A percentile compares a stretch with the other conserved stretches of the same genome.
These are phyloP conservation scores for Tubosaeta sp. DNA, from an alignment of 768 basidiomycete species.

Conservation along the genomic window DNA sequence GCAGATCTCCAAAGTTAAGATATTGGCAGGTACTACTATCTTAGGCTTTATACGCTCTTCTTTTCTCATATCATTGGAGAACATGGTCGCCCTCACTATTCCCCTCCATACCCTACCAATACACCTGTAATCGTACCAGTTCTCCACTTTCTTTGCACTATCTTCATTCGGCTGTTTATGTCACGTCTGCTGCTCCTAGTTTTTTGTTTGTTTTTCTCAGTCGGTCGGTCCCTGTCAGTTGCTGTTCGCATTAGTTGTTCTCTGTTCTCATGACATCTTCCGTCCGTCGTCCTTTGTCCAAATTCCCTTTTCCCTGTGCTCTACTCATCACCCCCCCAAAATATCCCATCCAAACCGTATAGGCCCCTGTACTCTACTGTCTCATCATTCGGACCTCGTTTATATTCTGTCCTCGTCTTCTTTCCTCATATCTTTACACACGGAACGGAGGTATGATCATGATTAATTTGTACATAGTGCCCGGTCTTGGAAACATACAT, in stretches of 20 bases:
- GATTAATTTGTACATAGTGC: slow-evolving; percentile 21
- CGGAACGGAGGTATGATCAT: slow-evolving; percentile 25
- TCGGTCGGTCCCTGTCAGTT: slow-evolving; percentile 12
- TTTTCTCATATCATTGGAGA: slow-evolving; percentile 1
- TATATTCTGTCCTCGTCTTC: not conserved
- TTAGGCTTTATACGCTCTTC: not conserved
- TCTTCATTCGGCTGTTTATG: slow-evolving; percentile 18
- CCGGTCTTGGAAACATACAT: not conserved
- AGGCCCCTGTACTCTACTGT: slow-evolving; percentile 29
- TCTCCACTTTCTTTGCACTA: slow-evolving; percentile 1
- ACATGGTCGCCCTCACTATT: slow-evolving; percentile 6
- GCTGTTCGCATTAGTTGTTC: slow-evolving; percentile 16
- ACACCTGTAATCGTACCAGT: slow-evolving; percentile 18
- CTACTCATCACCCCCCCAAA: slow-evolving; percentile 12
- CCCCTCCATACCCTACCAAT: slow-evolving; percentile 28
- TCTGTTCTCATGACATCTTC: not conserved
- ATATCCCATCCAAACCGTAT: slow-evolving; percentile 18
- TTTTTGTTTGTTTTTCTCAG: slow-evolving; percentile 1
- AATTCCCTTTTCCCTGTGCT: slow-evolving; percentile 1
- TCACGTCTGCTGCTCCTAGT: slow-evolving; percentile 21
- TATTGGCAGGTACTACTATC: slow-evolving; percentile 26
- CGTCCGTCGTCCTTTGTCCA: not conserved
- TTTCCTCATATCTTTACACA: not conserved
- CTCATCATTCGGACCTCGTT: slow-evolving; percentile 12
- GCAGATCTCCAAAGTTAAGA: slow-evolving; percentile 36